Conservation (phyloP, 768 basidiomycete genomes). For the Exidia glandulosa region DNA sequence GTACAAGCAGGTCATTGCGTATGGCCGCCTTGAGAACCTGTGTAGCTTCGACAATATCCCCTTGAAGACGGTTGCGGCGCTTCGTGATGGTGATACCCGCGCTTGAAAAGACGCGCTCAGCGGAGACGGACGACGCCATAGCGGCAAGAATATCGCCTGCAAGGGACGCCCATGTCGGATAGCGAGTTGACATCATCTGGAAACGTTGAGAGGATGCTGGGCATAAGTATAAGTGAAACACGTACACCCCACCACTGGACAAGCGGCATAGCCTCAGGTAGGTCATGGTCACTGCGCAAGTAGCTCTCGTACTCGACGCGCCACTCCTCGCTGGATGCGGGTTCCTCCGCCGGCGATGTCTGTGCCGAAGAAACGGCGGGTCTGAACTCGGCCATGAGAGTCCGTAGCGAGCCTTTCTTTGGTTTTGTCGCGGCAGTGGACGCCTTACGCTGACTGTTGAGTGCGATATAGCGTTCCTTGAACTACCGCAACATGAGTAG, state of each 20-base stretch:
- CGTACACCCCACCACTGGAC: background rate
- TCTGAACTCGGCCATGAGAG: background rate
- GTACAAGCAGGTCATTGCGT: background rate
- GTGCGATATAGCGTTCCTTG: background rate
- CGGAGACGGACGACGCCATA: constrained; percentile 27
- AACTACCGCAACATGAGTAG: background rate
- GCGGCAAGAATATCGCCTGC: constrained; percentile 27
- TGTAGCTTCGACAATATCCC: constrained; percentile 25
- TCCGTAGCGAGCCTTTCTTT: background rate
- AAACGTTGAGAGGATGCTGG: background rate
- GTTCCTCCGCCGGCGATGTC: background rate
- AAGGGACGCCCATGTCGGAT: constrained; percentile 26
- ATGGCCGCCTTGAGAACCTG: constrained; percentile 18
- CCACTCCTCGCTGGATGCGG: background rate
- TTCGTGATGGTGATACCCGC: constrained; percentile 30
- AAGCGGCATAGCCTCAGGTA: background rate
- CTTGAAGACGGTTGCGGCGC: constrained; percentile 22
- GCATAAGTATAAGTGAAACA: background rate
- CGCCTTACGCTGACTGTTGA: background rate
- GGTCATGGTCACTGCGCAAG: background rate
- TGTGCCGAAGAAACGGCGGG: background rate
- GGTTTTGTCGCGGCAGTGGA: background rate
- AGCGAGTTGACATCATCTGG: constrained; percentile 15
- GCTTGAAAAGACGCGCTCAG: constrained; percentile 29
- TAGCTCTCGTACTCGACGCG: background rate